phyloP scores from a whole-genome alignment of 495 filamentous ascomycete genomes.

The Trichocladium antarcticum region DNA sequence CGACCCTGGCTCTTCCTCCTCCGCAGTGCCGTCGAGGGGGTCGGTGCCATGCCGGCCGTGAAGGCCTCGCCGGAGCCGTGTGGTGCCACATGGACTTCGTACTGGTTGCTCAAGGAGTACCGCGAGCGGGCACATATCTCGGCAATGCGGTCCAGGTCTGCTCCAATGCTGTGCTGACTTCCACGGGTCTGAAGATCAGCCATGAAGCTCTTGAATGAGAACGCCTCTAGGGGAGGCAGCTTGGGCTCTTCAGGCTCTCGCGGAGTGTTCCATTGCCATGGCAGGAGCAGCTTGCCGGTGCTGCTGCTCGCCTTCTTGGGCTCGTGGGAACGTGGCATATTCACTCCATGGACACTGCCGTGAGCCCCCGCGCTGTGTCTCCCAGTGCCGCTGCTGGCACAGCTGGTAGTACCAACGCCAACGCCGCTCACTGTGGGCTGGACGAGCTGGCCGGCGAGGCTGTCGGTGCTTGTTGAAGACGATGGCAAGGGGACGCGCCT shows the following conservation, averaged over 20 bases:
- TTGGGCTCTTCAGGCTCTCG: slow-evolving; percentile 19
- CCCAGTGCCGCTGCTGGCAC: neutral
- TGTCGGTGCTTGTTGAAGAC: slow-evolving; percentile 11
- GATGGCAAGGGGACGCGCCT: slow-evolving; percentile 19
- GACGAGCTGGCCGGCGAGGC: slow-evolving; percentile 12
- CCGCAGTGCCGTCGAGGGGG: slow-evolving; percentile 9
- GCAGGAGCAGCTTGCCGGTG: slow-evolving; percentile 14
- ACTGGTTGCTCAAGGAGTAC: slow-evolving; percentile 47
- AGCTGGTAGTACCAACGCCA: slow-evolving; percentile 13
- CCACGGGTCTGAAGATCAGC: slow-evolving; percentile 33
- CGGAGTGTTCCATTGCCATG: slow-evolving; percentile 19
- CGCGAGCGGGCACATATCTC: slow-evolving; percentile 47
- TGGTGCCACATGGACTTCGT: slow-evolving; percentile 47
- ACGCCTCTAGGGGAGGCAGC: slow-evolving; percentile 45
- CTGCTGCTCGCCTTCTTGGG: slow-evolving; percentile 16
- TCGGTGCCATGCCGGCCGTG: slow-evolving; percentile 4
- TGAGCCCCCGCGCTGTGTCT: neutral
- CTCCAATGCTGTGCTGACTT: slow-evolving; percentile 26
- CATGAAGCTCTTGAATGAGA: slow-evolving; percentile 48
- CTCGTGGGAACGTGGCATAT: slow-evolving; percentile 24
- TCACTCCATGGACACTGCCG: slow-evolving; percentile 9
- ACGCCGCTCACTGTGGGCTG: slow-evolving; percentile 19
- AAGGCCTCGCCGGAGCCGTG: slow-evolving; percentile 40
- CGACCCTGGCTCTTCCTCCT: slow-evolving; percentile 17
- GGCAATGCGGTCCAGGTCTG: slow-evolving; percentile 46